These are phyloP conservation scores for Cladosporium halotolerans DNA, from an alignment of 2,329 filamentous ascomycete genomes.

Conservation along the genomic window DNA sequence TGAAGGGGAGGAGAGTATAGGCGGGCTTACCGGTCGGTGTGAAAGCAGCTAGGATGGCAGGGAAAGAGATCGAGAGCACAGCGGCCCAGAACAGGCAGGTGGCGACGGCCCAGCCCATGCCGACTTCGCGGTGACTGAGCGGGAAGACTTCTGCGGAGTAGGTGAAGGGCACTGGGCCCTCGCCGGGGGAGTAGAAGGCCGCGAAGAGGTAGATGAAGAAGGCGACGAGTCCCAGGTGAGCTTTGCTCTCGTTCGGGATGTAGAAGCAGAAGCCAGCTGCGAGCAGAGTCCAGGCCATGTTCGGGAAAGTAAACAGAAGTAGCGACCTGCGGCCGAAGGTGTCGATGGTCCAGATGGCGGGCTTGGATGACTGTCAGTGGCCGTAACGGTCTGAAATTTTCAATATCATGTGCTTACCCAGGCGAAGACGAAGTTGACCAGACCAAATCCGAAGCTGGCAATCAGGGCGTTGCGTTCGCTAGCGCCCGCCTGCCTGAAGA, in stretches of 20 bases:
- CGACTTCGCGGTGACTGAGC: slow-evolving; percentile 27
- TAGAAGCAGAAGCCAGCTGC: slow-evolving; percentile 41
- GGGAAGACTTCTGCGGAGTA: slow-evolving; percentile 32
- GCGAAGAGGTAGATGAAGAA: slow-evolving; percentile 28
- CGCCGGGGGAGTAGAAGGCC: slow-evolving; percentile 18
- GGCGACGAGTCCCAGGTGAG: slow-evolving; percentile 24
- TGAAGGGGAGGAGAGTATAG: slow-evolving; percentile 33
- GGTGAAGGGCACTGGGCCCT: slow-evolving; percentile 27
- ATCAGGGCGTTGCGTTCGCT: slow-evolving; percentile 30
- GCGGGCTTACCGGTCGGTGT: slow-evolving; percentile 46
- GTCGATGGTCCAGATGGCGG: slow-evolving; percentile 33
- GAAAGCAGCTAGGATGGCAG: slow-evolving; percentile 43
- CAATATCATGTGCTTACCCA: slow-evolving; percentile 12
- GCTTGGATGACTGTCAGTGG: slow-evolving; percentile 4
- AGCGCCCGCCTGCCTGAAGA: slow-evolving; percentile 34
- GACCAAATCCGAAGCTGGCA: slow-evolving; percentile 39
- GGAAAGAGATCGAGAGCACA: slow-evolving; percentile 46
- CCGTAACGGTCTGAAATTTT: no score
- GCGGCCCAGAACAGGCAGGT: slow-evolving; percentile 44
- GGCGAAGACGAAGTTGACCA: slow-evolving; percentile 43
- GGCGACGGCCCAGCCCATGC: slow-evolving; percentile 26
- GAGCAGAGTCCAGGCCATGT: slow-evolving; percentile 44
- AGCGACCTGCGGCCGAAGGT: slow-evolving; percentile 29
- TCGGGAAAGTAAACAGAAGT: slow-evolving; percentile 39
- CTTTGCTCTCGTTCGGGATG: slow-evolving; percentile 20